These are phyloP conservation scores for Saturnispora zaruensis DNA, from an alignment of 805 yeast genomes.

Conservation along the genomic window DNA sequence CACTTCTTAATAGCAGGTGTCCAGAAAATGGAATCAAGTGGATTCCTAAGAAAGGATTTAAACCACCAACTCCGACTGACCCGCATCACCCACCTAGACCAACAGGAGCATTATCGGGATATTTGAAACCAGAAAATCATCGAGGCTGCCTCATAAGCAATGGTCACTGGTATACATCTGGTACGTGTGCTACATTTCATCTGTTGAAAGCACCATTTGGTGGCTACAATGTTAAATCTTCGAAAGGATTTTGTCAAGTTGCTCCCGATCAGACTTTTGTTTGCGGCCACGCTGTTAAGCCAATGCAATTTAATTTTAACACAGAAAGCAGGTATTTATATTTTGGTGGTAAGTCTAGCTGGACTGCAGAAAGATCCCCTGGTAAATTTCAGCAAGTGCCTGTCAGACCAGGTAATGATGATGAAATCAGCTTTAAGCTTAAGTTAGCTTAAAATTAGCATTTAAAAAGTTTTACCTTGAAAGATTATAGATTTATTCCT, in stretches of 20 bases:
- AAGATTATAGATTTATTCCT: neutral
- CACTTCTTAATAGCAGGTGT: slow-evolving; percentile 52
- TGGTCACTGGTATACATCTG: slow-evolving; percentile 77
- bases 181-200: slow-evolving; percentile 77
- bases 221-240: slow-evolving; percentile 60
- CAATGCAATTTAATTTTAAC: slow-evolving; percentile 53
- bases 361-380: slow-evolving; percentile 49
- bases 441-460: neutral
- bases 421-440: slow-evolving; percentile 17
- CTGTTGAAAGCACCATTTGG: slow-evolving; percentile 55
- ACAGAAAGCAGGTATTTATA: slow-evolving; percentile 37
- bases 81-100: slow-evolving; percentile 21
- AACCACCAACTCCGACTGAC: slow-evolving; percentile 26
- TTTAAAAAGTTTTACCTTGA: no score
- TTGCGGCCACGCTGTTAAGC: slow-evolving; percentile 27
- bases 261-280: slow-evolving; percentile 22
- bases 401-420: slow-evolving; percentile 37
- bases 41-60: slow-evolving; percentile 47
- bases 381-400: slow-evolving; percentile 38
- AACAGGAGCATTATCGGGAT: slow-evolving; percentile 36
- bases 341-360: slow-evolving; percentile 52
- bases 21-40: slow-evolving; percentile 61
- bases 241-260: slow-evolving; percentile 68
- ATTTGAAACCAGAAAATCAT: slow-evolving; percentile 40
- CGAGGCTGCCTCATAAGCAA: slow-evolving; percentile 74